Evolutionary conservation across 345 rosid genomes (phyloP), one percentile per base, ranked within the genome.

Genomic region (Bruguiera sexangula): DNA sequence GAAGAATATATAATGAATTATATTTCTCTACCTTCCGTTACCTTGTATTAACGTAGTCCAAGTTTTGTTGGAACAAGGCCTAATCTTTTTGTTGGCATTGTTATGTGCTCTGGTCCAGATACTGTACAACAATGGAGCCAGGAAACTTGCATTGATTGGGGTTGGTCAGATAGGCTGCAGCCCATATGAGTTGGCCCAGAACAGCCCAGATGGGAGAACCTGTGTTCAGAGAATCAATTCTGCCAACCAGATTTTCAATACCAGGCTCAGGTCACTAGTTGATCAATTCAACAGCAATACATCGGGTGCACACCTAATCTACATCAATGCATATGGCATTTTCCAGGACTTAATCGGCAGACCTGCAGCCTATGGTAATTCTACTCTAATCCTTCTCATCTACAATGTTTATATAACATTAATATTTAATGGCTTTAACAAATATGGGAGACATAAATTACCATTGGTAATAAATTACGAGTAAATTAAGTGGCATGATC

Each of bases 101-200:
- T 43, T 43, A 13, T 43, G 13, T 56, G 31, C 60, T 27, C 1
- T 26, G 63, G 46, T 34, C 11, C 77, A 93, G 98, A 60, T 18
- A 20, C 63, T 93, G 76, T 88, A 94, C 82, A 61, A 69, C 72
- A 76, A 87, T 37, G 97, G 98, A 55, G 97, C 96, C n/a, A 87
- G 98, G 75, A 94, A 88, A 68, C 84, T 94, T 59, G 97, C 57
- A 52, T 63, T 94, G 81, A 79, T 87, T 29, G 97, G 98, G 34
- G 66, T 91, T 11, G 98, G 98, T 7, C 89, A 83, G 66, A 80
- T 91, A 6, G 98, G 98, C 1, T 94, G 98, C 88, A 89, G 88
- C 80, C 98, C 97, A 2, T 89, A 79, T 69, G 78, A 84, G 34
- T 61, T 94, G 65, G 89, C 96, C 66, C 87, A 79, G 34, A 85